Evolutionary conservation across 495 filamentous ascomycete genomes (phyloP), one percentile per base, ranked within the genome.

Genomic region (Sphaerosporella brunnea): DNA sequence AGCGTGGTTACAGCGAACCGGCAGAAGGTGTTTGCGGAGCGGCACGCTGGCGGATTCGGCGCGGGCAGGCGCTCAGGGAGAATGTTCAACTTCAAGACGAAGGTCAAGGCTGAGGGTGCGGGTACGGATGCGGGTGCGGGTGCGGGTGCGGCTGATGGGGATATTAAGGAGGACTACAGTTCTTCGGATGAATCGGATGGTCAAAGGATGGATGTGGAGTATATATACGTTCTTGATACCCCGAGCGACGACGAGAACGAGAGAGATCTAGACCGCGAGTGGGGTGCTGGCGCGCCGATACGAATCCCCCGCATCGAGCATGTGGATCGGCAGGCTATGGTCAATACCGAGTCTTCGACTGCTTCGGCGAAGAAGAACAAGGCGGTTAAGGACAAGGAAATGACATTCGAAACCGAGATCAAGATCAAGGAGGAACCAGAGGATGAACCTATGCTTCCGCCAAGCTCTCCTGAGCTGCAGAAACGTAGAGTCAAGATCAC

Each of bases 231-330:
- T 8, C 49, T 60, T 23, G 32, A 51, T 36, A 23, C 30, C 0
- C 32, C 45, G 21, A 42, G 28, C 5, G 49, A 52, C 1, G 42
- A 50, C 26, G 48, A 45, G 15, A 54, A n/a, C 3, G 51, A 52
- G 20, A 25, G 19, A 5, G 42, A 47, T 9, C 18, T 41, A 13
- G 44, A 43, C 7, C 10, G 24, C 8, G 35, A 47, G 4, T 56
- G 53, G 53, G 54, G 55, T 18, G 47, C 50, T 23, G 55, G 56
- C 2, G 56, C 56, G n/a, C 56, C 56, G 21, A 44, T 59, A 8
- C 41, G 56, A 36, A 48, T 56, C n/a, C 50, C 37, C n/a, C 44
- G 55, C 23, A 53, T 50, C 9, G 50, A 36, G 16, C 55, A 58
- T 37, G 26, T 55, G n/a, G 37, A 58, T 34, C 53, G 53, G 8